These are phyloP conservation scores for Blepharisma stoltei DNA, from an alignment of 73 alveolate species.

Conservation along the genomic window DNA sequence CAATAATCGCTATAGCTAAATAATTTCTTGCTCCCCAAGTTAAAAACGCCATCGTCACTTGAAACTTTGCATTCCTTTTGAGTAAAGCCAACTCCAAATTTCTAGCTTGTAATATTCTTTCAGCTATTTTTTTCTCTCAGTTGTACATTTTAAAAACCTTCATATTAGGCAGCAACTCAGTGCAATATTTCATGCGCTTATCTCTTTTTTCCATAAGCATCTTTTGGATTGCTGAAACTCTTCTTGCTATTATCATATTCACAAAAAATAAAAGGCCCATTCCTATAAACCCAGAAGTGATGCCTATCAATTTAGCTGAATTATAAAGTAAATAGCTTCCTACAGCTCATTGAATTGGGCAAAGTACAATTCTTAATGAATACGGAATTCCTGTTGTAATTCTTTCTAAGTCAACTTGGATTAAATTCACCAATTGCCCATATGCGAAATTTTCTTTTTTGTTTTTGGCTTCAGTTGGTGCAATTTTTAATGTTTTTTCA, in stretches of 20 bases:
- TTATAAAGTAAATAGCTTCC: background rate
- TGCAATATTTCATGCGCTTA: conserved; percentile 71
- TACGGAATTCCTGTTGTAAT: background rate
- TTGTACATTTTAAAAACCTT: conserved; percentile 83
- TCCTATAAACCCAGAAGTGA: conserved; percentile 24
- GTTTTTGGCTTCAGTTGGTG: conserved; percentile 13
- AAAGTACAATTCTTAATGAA: background rate
- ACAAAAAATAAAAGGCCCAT: conserved; percentile 23
- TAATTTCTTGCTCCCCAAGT: conserved; percentile 61
- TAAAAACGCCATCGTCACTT: conserved; percentile 47
- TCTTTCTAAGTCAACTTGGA: conserved; percentile 53
- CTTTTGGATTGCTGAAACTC: conserved; percentile 40
- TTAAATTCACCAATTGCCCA: conserved; percentile 66
- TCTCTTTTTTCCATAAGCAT: conserved; percentile 71
- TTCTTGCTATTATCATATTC: conserved; percentile 31
- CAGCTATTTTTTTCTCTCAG: conserved; percentile 68
- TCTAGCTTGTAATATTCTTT: conserved; percentile 51
- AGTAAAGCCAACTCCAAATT: conserved; percentile 52
- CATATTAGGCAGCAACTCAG: conserved; percentile 76
- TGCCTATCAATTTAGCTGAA: background rate
- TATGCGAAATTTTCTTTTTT: conserved; percentile 50
- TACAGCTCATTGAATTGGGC: background rate
- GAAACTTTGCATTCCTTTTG: conserved; percentile 38
- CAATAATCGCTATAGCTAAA: conserved; percentile 51
- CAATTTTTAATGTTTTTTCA: background rate